Evolutionary conservation across 805 yeast species (phyloP).

Genomic region (Kluyveromyces nonfermentans): DNA sequence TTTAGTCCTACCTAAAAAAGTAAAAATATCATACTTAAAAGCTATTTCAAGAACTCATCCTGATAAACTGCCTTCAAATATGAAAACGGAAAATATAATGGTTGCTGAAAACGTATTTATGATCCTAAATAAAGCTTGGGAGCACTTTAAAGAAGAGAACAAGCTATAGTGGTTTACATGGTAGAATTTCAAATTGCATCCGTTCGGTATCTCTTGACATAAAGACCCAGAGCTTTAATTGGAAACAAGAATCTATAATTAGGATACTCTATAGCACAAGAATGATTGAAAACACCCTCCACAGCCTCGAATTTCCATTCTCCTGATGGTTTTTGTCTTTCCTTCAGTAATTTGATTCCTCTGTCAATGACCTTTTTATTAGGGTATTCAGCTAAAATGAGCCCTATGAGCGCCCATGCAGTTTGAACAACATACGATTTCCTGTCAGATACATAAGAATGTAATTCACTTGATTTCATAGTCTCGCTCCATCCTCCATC

Average conservation of each 20-base stretch:
- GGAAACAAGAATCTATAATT: constrained; percentile 84
- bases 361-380: constrained; percentile 46
- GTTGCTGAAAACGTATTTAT: constrained; percentile 84
- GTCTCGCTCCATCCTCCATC: constrained; percentile 99
- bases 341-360: constrained; percentile 57
- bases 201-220: constrained; percentile 18
- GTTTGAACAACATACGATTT: constrained; percentile 76
- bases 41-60: constrained; percentile 86
- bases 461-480: constrained; percentile 81
- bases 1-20: constrained; percentile 80
- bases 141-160: constrained; percentile 56
- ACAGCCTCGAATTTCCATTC: constrained; percentile 78
- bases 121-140: constrained; percentile 85
- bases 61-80: constrained; percentile 60
- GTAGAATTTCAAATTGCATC: not conserved
- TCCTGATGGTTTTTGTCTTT: constrained; percentile 63
- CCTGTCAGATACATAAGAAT: constrained; percentile 57
- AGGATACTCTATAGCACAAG: constrained; percentile 92
- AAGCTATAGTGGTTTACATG: constrained; percentile 26
- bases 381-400: constrained; percentile 76
- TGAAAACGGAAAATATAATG: constrained; percentile 60
- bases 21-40: constrained; percentile 77
- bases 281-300: constrained; percentile 95
- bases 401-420: constrained; percentile 83
- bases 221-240: constrained; percentile 86